Base-by-base conservation (phyloP, 2,329 filamentous ascomycete species). In the Aciculosporium take region DNA sequence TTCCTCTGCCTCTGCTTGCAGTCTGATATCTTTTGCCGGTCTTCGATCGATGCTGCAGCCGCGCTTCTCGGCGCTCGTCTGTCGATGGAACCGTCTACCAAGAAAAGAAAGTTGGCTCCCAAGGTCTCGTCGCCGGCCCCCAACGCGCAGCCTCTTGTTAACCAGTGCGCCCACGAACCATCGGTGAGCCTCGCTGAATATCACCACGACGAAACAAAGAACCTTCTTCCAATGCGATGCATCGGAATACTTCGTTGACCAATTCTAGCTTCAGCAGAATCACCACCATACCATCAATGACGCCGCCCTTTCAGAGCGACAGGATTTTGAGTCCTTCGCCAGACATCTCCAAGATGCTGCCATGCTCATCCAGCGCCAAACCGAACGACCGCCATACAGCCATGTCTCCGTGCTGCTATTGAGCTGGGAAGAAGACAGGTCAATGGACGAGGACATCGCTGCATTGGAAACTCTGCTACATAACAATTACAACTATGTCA, bases 311-410 rank as follows among this genome's bases (percentile, higher is more conserved):
- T 54, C 58, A 42, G 68, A 75, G 51, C 68, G 72, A 49, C 68
- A 74, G 58, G 75, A 79, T 51, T 81, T 80, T 59, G 76, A 80
- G 57, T 69, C 73, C 40, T 80, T 80, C 54, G 76, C 76, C 45
- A 69, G 76, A 36, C 76, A 81, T 60, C 67, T 81, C 34, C 76
- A 81, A 54, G 76, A 80, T 67, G 76, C 76, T 38, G 76, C 76
- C 48, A 78, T 79, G 69, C 65, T 78, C 51, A 78, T 81, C 49
- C 74, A 78, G 54, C 68, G 72, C 47, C 75, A 79, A 58, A 73
- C 72, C 35, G 72, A 78, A 52, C 68, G 67, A 44, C 65, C 67
- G 3, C 68, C 68, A 5, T 78, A 81, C 48, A 67, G 62, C 15
- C 69, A 67, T 42, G 74, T 76, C 12, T 78, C 74, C 4, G 76